These are phyloP conservation scores for Rhynchosporium secalis DNA, from an alignment of 2,329 filamentous ascomycete genomes.

Conservation along the genomic window DNA sequence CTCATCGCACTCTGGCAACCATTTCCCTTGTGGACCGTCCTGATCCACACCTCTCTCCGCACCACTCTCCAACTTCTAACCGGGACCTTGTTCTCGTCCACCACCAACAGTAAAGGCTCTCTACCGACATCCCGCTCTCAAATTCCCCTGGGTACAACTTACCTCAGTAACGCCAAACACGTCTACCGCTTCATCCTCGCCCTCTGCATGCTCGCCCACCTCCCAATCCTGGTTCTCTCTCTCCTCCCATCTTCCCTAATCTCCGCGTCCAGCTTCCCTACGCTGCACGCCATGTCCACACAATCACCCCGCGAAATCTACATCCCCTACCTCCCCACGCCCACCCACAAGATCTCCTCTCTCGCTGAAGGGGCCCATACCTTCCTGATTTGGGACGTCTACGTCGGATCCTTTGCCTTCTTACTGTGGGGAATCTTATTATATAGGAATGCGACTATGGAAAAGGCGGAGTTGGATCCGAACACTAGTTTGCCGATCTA, in stretches of 20 bases:
- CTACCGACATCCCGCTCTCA: conserved; percentile 32
- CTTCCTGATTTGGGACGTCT: conserved; percentile 52
- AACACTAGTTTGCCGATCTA: conserved; percentile 25
- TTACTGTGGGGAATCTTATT: conserved; percentile 48
- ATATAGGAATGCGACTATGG: conserved; percentile 35
- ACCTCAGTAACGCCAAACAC: conserved; percentile 29
- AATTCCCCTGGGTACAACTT: conserved; percentile 29
- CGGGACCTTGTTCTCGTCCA: conserved; percentile 26
- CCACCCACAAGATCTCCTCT: conserved; percentile 28
- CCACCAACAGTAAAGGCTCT: not conserved
- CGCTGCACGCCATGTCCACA: conserved; percentile 38
- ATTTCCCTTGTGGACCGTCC: conserved; percentile 49
- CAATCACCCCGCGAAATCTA: conserved; percentile 44
- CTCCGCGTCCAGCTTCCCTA: conserved; percentile 40
- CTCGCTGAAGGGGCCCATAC: conserved; percentile 44
- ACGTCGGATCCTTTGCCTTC: conserved; percentile 45
- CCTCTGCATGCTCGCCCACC: conserved; percentile 43
- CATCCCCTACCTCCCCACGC: conserved; percentile 40
- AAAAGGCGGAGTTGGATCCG: conserved; percentile 26
- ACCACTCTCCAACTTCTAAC: conserved; percentile 9
- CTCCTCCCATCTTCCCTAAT: conserved; percentile 41
- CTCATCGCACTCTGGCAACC: conserved; percentile 52
- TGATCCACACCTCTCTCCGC: conserved; percentile 42
- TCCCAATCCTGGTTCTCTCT: conserved; percentile 45
- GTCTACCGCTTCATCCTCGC: conserved; percentile 42